phyloP scores from a whole-genome alignment of 1,284 basidiomycete species.

The Austroboletus olivaceoglutinosus region DNA sequence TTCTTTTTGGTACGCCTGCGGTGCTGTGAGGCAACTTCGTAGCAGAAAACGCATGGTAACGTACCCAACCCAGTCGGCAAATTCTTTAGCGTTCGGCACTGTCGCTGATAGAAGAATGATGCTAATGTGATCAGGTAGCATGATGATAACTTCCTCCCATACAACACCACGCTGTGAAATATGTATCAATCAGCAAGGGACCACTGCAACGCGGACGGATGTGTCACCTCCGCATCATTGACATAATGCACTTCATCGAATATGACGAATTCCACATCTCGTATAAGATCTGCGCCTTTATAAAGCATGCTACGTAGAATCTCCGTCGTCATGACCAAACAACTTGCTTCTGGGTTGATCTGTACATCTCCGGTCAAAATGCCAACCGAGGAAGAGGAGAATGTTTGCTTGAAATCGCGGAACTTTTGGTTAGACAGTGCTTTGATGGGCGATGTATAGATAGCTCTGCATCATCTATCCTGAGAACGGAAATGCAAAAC shows the following conservation, averaged over 20 bases:
- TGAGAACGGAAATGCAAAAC: constrained; percentile 11
- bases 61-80: constrained; percentile 99
- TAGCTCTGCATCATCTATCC: constrained; percentile 60
- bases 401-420: constrained; percentile 97
- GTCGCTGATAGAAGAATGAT: constrained; percentile 97
- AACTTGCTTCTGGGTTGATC: constrained; percentile 97
- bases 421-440: constrained; percentile 99
- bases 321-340: constrained; percentile 99
- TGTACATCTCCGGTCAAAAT: constrained; percentile 99
- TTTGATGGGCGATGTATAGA: constrained; percentile 99
- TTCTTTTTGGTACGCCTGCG: constrained; percentile 96
- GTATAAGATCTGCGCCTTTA: constrained; percentile 96
- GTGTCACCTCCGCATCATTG: constrained; percentile 91
- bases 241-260: constrained; percentile 99
- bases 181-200: constrained; percentile 13
- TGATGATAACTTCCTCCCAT: constrained; percentile 99
- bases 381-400: constrained; percentile 89
- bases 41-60: constrained; percentile 27
- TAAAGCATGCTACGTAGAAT: constrained; percentile 98
- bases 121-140: constrained; percentile 95
- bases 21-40: constrained; percentile 1
- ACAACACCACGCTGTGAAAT: constrained; percentile 88
- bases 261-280: constrained; percentile 99
- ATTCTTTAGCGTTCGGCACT: constrained; percentile 97
- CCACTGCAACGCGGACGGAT: constrained; percentile 3